Evolutionary conservation across 2,329 filamentous ascomycete genomes (phyloP).

Genomic region (Akanthomyces uredinophilus): DNA sequence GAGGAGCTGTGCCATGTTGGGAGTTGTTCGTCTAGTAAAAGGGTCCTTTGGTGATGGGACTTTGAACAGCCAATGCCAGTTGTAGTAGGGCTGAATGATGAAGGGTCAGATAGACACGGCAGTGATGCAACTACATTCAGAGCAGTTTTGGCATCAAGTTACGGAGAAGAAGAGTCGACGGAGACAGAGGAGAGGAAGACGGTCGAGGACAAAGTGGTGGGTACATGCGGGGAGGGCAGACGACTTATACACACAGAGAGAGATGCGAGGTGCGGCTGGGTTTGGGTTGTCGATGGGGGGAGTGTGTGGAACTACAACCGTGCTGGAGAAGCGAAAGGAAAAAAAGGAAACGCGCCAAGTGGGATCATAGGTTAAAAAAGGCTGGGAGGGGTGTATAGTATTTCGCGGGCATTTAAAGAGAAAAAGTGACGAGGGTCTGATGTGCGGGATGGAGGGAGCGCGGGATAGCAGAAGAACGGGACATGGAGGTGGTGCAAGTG

Average conservation of each 20-base stretch:
- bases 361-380: neutral
- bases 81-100: conserved; percentile 3
- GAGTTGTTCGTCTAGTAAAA: neutral
- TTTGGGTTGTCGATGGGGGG: conserved; percentile 5
- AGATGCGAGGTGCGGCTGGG: conserved; percentile 13
- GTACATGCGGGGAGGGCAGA: conserved; percentile 14
- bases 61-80: neutral
- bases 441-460: neutral
- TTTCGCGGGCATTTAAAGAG: neutral
- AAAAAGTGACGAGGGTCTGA: neutral
- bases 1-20: conserved; percentile 2
- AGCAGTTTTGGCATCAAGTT: neutral
- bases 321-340: neutral
- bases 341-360: conserved; percentile 6
- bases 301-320: neutral
- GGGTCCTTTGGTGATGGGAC: too few relatives aligned
- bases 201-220: conserved; percentile 10
- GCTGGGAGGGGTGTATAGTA: neutral
- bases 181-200: neutral
- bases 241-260: conserved; percentile 16
- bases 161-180: neutral
- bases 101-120: conserved; percentile 3
- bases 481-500: neutral
- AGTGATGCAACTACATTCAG: neutral
- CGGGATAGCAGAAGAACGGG: neutral